Conservation (phyloP, 495 filamentous ascomycete genomes). For the Penicillium robsamsonii region DNA sequence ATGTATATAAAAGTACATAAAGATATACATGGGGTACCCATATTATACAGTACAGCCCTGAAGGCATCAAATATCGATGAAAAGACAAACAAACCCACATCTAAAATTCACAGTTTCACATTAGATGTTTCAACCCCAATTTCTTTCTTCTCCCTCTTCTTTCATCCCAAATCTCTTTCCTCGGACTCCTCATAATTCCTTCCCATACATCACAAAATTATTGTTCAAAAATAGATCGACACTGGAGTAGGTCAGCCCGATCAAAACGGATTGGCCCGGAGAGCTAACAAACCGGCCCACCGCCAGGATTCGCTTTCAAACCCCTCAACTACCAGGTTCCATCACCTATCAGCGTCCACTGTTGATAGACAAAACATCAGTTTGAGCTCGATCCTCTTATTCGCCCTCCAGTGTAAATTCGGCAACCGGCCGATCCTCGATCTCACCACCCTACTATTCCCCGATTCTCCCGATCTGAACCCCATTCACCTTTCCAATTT, state of each 20-base stretch:
- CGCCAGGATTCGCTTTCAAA: constrained; percentile 10
- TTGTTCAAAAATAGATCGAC: constrained; percentile 13
- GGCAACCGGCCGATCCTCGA: constrained; percentile 17
- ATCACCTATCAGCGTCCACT: constrained; percentile 21
- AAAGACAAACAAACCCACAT: neutral
- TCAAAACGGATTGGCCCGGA: constrained; percentile 10
- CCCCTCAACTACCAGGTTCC: constrained; percentile 9
- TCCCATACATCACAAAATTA: neutral
- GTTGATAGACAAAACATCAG: constrained; percentile 24
- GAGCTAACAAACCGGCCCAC: constrained; percentile 27
- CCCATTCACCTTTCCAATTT: neutral
- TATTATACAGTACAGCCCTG: too few relatives aligned
- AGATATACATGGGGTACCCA: neutral
- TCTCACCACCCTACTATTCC: neutral
- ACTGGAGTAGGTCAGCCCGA: constrained; percentile 8
- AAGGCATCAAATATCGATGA: neutral
- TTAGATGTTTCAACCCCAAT: neutral
- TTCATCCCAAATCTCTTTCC: neutral
- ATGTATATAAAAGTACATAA: neutral
- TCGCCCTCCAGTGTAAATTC: constrained; percentile 14
- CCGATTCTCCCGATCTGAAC: constrained; percentile 6
- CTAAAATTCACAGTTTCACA: neutral
- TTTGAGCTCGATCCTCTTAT: constrained; percentile 20
- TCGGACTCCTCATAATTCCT: constrained; percentile 4
- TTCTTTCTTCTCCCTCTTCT: constrained; percentile 3